Evolutionary conservation across 768 basidiomycete species (phyloP), one percentile per base, ranked within the genome.

Genomic region (Calocybe gangraenosa): DNA sequence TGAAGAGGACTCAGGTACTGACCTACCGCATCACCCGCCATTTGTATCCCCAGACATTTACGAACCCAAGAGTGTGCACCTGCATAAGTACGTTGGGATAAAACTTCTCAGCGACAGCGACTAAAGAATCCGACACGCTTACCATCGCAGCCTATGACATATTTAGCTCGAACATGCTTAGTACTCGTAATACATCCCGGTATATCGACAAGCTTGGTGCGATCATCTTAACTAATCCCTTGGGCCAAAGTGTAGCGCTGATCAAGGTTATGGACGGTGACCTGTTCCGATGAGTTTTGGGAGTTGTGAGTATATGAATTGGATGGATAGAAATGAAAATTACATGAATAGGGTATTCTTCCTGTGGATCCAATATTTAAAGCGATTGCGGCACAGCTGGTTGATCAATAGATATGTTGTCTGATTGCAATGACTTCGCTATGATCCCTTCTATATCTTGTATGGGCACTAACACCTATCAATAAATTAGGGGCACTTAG

Each of bases 31-130:
- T 22, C 25, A 21, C 42, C 42, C 20, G 34, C 42, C 42, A 44
- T 36, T 1, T 10, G 34, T 13, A 44, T 44, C 7, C n/a, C 34
- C 6, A 34, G 36, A 13, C 15, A 23, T 21, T 36, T 34, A 7
- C 42, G 42, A 5, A 44, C 42, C 42, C 42, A 44, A 10, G 42
- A 44, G 35, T 36, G 42, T n/a, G 42, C 42, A 15, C 42, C 42
- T 44, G 18, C n/a, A 18, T 2, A 34, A 17, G 20, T 32, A 14
- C n/a, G 25, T 28, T 28, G 25, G 11, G 20, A 28, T 43, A 6
- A 23, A 15, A 19, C 13, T 15, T 2, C 22, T 7, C 2, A 23
- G 1, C 10, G 9, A 25, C 2, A 23, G 1, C 10, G 9, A 25
- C n/a, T n/a, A 4, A 33, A 14, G 5, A 11, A 15, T 6, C 5